Conservation (phyloP, 768 basidiomycete species). For the Macrolepiota fuliginosa region DNA sequence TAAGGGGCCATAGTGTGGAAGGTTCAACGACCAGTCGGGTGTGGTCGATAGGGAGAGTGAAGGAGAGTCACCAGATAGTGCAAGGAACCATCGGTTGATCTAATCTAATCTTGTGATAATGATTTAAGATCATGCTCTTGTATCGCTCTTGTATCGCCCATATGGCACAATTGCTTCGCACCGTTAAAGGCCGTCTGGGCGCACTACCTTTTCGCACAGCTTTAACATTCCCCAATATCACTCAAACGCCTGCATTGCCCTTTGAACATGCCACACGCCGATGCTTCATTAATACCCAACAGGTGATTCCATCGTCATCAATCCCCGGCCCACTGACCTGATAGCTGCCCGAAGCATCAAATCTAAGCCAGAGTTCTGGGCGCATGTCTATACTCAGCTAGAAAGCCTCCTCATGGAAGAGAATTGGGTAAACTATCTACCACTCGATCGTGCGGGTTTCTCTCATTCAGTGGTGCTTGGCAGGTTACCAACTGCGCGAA, state of each 20-base stretch:
- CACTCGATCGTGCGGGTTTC: not conserved
- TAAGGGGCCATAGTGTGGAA: conserved; percentile 64
- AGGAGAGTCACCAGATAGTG: not conserved
- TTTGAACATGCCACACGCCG: conserved; percentile 78
- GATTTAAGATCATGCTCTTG: not conserved
- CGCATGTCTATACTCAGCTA: conserved; percentile 67
- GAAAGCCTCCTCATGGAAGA: conserved; percentile 60
- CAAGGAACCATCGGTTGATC: conserved; percentile 19
- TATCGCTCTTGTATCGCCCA: not conserved
- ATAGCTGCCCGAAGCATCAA: conserved; percentile 40
- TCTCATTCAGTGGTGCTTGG: conserved; percentile 7
- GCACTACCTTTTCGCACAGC: not conserved
- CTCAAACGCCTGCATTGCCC: not conserved
- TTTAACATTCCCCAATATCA: not conserved
- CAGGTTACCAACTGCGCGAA: conserved; percentile 90
- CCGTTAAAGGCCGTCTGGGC: not conserved
- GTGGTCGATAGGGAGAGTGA: not conserved
- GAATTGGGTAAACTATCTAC: conserved; percentile 60
- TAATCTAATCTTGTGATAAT: conserved; percentile 21
- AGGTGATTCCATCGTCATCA: conserved; percentile 25
- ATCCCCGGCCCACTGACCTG: not conserved
- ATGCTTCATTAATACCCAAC: conserved; percentile 68
- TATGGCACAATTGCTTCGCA: not conserved
- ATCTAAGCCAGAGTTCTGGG: conserved; percentile 80
- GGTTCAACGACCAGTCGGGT: conserved; percentile 1